Evolutionary conservation across 2,329 filamentous ascomycete genomes (phyloP).

Genomic region (Hyphodiscus sp.): DNA sequence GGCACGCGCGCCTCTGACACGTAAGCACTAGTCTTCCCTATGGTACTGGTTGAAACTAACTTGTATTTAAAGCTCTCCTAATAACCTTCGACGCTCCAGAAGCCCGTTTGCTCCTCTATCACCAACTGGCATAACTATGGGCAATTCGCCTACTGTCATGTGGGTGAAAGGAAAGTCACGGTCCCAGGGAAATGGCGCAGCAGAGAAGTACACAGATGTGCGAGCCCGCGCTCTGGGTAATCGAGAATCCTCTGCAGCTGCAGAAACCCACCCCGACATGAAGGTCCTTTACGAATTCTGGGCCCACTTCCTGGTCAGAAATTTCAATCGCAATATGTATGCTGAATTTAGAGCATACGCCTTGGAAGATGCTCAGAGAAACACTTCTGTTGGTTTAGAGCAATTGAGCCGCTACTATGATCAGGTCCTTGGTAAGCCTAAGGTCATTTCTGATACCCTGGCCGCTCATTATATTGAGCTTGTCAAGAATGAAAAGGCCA

Average conservation of each 20-base stretch:
- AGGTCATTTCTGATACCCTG: conserved; percentile 45
- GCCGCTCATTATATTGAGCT: conserved; percentile 49
- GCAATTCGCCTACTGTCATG: conserved; percentile 30
- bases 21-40: conserved; percentile 24
- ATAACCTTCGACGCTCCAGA: conserved; percentile 19
- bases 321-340: conserved; percentile 73
- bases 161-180: conserved; percentile 32
- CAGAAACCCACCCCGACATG: conserved; percentile 48
- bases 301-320: conserved; percentile 64
- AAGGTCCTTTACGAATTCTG: conserved; percentile 68
- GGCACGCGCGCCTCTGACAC: conserved; percentile 33
- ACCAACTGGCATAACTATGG: conserved; percentile 17
- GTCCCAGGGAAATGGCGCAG: conserved; percentile 27
- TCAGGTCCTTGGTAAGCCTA: conserved; percentile 43
- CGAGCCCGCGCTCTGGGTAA: conserved; percentile 35
- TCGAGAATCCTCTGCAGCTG: conserved; percentile 29
- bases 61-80: conserved; percentile 21
- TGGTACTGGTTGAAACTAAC: conserved; percentile 2
- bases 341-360: conserved; percentile 64
- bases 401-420: conserved; percentile 62
- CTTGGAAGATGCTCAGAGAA: conserved; percentile 53
- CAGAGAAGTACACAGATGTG: conserved; percentile 33
- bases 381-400: conserved; percentile 49
- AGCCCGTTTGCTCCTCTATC: conserved; percentile 22
- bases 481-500: conserved; percentile 40